phyloP scores from a whole-genome alignment of 306 rosid genomes.

The Glycyrrhiza uralensis region DNA sequence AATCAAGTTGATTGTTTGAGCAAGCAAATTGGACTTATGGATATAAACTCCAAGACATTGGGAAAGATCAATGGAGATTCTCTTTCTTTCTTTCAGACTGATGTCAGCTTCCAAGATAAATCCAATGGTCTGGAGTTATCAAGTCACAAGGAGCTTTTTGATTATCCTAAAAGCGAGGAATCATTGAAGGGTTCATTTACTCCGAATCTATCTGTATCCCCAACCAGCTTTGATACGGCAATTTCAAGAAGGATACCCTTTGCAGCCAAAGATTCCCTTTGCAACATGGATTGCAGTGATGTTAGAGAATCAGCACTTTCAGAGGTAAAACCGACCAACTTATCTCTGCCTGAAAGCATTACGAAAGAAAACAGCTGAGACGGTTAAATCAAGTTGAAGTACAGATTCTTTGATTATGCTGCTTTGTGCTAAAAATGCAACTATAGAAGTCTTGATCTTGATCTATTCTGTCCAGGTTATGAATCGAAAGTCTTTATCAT shows the following conservation, averaged over 20 bases:
- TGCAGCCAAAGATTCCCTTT: slow-evolving; percentile 45
- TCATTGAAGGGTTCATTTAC: not conserved
- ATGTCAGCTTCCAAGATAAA: slow-evolving; percentile 33
- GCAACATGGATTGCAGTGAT: slow-evolving; percentile 41
- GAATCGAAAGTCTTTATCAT: not conserved
- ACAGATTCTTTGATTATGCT: not conserved
- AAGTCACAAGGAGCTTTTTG: slow-evolving; percentile 22
- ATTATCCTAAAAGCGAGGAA: slow-evolving; percentile 22
- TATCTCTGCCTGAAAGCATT: slow-evolving; percentile 24
- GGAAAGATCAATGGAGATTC: slow-evolving; percentile 22
- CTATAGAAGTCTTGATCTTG: slow-evolving; percentile 3
- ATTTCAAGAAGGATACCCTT: slow-evolving; percentile 42
- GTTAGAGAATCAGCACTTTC: slow-evolving; percentile 31
- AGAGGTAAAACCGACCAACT: slow-evolving; percentile 31
- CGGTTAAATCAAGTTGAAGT: not conserved
- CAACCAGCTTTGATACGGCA: slow-evolving; percentile 24
- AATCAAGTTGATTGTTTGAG: slow-evolving; percentile 46
- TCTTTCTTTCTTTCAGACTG: slow-evolving; percentile 29
- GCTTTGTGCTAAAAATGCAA: slow-evolving; percentile 20
- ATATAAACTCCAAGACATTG: slow-evolving; percentile 30
- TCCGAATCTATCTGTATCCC: slow-evolving; percentile 13
- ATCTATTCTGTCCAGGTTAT: slow-evolving; percentile 5
- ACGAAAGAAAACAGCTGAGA: slow-evolving; percentile 34
- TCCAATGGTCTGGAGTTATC: slow-evolving; percentile 21
- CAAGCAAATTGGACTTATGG: slow-evolving; percentile 45